Conservation (phyloP, 1,139 yeast species). For the Geotrichum candidum region DNA sequence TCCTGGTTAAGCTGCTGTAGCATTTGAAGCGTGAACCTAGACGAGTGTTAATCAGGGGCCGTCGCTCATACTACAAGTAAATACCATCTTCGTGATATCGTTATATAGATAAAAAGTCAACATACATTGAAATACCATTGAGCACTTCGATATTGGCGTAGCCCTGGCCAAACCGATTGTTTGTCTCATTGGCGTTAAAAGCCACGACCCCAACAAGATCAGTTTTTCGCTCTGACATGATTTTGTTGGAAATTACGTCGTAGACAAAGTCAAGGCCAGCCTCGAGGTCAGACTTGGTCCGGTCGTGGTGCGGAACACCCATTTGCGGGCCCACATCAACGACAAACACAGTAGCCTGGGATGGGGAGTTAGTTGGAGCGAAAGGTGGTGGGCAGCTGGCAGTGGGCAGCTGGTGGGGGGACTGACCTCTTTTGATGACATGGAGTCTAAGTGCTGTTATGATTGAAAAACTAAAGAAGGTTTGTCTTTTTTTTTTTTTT, state of each 20-base stretch:
- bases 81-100: constrained; percentile 4
- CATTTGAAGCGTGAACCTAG: constrained; percentile 29
- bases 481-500: neutral
- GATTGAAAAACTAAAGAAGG: neutral
- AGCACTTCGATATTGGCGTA: constrained; percentile 4
- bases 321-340: constrained; percentile 47
- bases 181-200: constrained; percentile 33
- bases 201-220: constrained; percentile 49
- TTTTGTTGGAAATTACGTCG: constrained; percentile 42
- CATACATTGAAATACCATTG: constrained; percentile 6
- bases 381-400: neutral
- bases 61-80: neutral
- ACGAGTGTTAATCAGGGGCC: neutral
- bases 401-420: neutral
- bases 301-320: constrained; percentile 32
- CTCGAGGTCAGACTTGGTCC: constrained; percentile 35
- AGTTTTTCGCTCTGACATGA: constrained; percentile 48
- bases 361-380: neutral
- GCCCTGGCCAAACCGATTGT: constrained; percentile 3
- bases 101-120: constrained; percentile 5
- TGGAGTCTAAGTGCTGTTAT: neutral
- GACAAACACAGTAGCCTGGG: constrained; percentile 46
- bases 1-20: constrained; percentile 26
- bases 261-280: constrained; percentile 40
- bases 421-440: neutral